These are phyloP conservation scores for Mimosa pudica DNA, from an alignment of 306 rosid species.

Conservation along the genomic window DNA sequence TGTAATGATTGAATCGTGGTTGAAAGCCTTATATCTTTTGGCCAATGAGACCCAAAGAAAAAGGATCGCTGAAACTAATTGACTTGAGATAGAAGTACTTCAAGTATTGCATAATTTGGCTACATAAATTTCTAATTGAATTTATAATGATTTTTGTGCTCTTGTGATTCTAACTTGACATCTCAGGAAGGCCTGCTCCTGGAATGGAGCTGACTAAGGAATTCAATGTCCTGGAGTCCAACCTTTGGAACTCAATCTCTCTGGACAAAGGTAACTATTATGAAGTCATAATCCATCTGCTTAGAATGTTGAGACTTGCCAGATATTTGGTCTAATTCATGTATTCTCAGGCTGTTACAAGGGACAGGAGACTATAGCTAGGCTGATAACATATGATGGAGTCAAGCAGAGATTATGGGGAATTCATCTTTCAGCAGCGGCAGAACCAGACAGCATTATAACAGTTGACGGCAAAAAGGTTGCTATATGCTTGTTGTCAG, in stretches of 20 bases:
- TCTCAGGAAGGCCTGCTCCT: constrained; percentile 90
- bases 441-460: constrained; percentile 77
- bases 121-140: constrained; percentile 21
- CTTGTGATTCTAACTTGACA: constrained; percentile 3
- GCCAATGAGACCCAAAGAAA: neutral
- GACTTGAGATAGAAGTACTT: neutral
- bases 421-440: constrained; percentile 68
- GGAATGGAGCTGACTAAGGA: constrained; percentile 89
- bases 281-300: constrained; percentile 28
- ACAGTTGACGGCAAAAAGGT: constrained; percentile 76
- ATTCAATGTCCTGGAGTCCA: constrained; percentile 88
- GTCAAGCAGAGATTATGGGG: constrained; percentile 95
- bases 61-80: neutral
- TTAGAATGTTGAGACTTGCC: constrained; percentile 19
- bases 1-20: neutral
- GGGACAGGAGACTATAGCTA: constrained; percentile 94
- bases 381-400: constrained; percentile 90
- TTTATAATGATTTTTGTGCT: constrained; percentile 26
- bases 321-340: constrained; percentile 32
- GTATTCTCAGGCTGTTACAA: constrained; percentile 81
- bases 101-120: neutral
- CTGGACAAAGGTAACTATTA: constrained; percentile 63
- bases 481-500: constrained; percentile 28
- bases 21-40: neutral
- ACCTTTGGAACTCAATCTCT: constrained; percentile 92